Percentiles rank a stretch among this genome's conserved stretches.
These are phyloP conservation scores for Scalesia atractyloides DNA, from an alignment of 129 eudicot genomes.

Conservation along the genomic window DNA sequence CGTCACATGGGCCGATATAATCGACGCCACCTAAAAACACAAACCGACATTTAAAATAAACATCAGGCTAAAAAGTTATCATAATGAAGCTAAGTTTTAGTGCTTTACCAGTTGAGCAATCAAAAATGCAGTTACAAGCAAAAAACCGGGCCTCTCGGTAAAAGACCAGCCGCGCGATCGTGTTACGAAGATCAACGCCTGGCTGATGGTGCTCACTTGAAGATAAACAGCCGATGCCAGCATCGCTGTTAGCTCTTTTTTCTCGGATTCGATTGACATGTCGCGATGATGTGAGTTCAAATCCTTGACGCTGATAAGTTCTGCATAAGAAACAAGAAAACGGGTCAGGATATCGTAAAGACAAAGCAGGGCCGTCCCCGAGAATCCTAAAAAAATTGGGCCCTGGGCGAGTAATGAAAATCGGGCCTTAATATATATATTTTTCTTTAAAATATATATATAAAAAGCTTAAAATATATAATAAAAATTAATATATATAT, in stretches of 20 bases:
- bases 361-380: too few relatives aligned
- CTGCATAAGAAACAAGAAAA: slow-evolving; percentile 36
- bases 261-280: slow-evolving; percentile 41
- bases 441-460: too few relatives aligned
- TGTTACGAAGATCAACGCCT: slow-evolving; percentile 86
- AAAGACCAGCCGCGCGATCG: slow-evolving; percentile 85
- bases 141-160: slow-evolving; percentile 72
- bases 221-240: slow-evolving; percentile 83
- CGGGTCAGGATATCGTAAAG: not conserved
- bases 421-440: too few relatives aligned
- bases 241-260: slow-evolving; percentile 45
- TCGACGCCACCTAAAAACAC: slow-evolving; percentile 59
- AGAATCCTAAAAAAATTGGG: too few relatives aligned
- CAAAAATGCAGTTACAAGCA: slow-evolving; percentile 67
- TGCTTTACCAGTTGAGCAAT: slow-evolving; percentile 77
- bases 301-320: slow-evolving; percentile 42
- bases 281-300: slow-evolving; percentile 48
- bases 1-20: slow-evolving; percentile 58
- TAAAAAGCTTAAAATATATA: too few relatives aligned
- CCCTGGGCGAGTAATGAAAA: too few relatives aligned
- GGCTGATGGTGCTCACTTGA: slow-evolving; percentile 89
- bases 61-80: not conserved
- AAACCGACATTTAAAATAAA: not conserved
- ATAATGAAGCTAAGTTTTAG: slow-evolving; percentile 35
- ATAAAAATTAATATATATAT: too few relatives aligned